Evolutionary conservation across 345 rosid genomes (phyloP).

Genomic region (Adansonia digitata): DNA sequence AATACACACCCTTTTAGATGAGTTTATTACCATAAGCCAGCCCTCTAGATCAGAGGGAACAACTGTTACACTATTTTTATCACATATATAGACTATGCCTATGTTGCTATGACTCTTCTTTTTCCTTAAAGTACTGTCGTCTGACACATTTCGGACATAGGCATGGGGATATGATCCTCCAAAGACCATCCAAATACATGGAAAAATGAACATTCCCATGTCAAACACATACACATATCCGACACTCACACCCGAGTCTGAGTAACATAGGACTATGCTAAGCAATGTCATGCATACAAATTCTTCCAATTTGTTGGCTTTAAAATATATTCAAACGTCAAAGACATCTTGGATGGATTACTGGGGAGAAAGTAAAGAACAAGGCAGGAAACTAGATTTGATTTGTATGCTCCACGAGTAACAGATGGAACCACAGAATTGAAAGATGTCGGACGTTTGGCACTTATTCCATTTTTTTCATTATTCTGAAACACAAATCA

Average conservation of each 20-base stretch:
- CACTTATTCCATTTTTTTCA: neutral
- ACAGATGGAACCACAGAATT: neutral
- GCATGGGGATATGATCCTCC: too few relatives aligned
- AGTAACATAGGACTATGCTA: too few relatives aligned
- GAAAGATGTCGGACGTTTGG: neutral
- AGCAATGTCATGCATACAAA: neutral
- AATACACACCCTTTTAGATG: neutral
- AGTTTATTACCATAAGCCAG: neutral
- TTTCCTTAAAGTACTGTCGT: too few relatives aligned
- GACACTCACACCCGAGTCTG: too few relatives aligned
- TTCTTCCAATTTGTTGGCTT: neutral
- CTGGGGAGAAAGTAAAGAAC: neutral
- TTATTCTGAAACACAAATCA: neutral
- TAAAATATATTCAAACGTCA: neutral
- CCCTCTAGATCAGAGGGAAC: neutral
- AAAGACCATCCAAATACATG: too few relatives aligned
- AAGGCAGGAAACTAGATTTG: neutral
- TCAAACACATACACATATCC: too few relatives aligned
- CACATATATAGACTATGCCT: neutral
- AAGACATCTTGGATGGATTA: neutral
- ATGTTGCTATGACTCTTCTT: too few relatives aligned
- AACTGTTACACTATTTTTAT: neutral
- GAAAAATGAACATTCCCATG: too few relatives aligned
- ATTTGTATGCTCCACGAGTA: neutral
- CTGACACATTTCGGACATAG: too few relatives aligned